Conservation (phyloP, 768 basidiomycete genomes). For the Russula sp. region DNA sequence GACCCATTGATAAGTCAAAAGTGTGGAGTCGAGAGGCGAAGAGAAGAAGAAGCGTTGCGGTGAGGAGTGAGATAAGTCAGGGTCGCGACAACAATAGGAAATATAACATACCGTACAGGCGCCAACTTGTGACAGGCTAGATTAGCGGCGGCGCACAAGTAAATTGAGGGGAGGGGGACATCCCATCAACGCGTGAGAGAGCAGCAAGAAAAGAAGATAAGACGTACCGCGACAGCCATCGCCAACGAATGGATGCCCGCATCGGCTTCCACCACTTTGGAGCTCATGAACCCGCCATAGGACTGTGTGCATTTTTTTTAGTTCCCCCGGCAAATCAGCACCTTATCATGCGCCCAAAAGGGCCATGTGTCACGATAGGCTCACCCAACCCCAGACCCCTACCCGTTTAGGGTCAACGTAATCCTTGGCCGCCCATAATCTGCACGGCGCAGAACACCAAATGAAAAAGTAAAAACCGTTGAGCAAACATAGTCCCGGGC, state of each 20-base stretch:
- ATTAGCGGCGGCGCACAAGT: background rate
- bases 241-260: conserved; percentile 86
- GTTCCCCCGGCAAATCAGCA: background rate
- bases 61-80: background rate
- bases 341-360: background rate
- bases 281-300: conserved; percentile 94
- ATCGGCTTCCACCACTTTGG: conserved; percentile 86
- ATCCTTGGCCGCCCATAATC: conserved; percentile 65
- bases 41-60: too few species aligned
- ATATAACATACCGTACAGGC: conserved; percentile 53
- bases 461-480: background rate
- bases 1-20: background rate
- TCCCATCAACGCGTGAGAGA: background rate
- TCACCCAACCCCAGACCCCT: conserved; percentile 97
- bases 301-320: conserved; percentile 43
- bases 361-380: conserved; percentile 22
- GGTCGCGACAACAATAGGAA: background rate
- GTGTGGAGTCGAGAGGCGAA: background rate
- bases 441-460: background rate
- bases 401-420: conserved; percentile 87
- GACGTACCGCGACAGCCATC: conserved; percentile 81
- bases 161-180: background rate
- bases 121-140: conserved; percentile 85
- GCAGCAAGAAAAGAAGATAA: background rate
- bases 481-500: background rate